phyloP scores from a whole-genome alignment of 2,329 filamentous ascomycete genomes.

The Aureobasidium sp. region DNA sequence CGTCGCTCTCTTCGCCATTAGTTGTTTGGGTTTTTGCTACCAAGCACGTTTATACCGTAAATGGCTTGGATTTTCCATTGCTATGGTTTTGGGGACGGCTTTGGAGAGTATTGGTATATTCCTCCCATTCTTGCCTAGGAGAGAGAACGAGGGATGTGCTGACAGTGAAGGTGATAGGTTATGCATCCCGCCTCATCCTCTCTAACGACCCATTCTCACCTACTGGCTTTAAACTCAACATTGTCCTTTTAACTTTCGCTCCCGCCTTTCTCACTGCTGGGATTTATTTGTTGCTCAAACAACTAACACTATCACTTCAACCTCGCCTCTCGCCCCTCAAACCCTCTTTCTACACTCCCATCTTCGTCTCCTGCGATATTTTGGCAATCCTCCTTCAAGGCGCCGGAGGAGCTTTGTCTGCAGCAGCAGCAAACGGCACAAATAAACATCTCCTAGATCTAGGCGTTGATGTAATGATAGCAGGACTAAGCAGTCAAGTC shows the following conservation, averaged over 20 bases:
- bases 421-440: conserved; percentile 35
- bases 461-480: conserved; percentile 49
- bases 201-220: conserved; percentile 35
- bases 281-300: conserved; percentile 38
- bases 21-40: conserved; percentile 22
- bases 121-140: not conserved
- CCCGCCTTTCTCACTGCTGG: conserved; percentile 38
- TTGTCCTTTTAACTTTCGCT: conserved; percentile 35
- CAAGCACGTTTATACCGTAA: conserved; percentile 27
- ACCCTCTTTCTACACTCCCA: conserved; percentile 37
- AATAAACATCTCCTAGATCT: conserved; percentile 29
- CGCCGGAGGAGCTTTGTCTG: conserved; percentile 49
- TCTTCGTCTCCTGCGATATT: conserved; percentile 53
- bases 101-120: conserved; percentile 29
- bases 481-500: conserved; percentile 51
- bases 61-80: conserved; percentile 32
- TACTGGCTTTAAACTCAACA: conserved; percentile 34
- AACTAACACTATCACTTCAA: conserved; percentile 35
- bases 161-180: conserved; percentile 20
- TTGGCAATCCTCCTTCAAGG: conserved; percentile 52
- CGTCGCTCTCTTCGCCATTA: conserved; percentile 28
- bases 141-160: too few relatives aligned
- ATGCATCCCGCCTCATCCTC: conserved; percentile 34
- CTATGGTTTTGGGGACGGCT: conserved; percentile 33
- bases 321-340: conserved; percentile 21